Base-by-base conservation (phyloP, 495 filamentous ascomycete genomes). In the Daldinia decipiens region DNA sequence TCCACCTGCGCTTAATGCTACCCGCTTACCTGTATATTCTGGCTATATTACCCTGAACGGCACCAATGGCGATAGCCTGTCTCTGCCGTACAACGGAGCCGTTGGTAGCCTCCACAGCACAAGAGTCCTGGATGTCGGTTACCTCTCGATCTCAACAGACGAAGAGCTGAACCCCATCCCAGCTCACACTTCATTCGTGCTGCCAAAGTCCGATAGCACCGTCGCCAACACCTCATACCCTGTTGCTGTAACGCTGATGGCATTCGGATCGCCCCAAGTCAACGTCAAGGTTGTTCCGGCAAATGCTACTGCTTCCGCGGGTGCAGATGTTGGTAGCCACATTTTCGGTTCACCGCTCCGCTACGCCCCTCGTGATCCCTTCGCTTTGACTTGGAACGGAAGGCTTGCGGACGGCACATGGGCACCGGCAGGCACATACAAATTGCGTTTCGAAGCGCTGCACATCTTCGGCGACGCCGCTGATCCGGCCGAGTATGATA, bases 21-120 rank as follows among this genome's bases (percentile, higher is more conserved):
- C 74, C 32, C 83, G 79, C 12, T 77, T 86, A 24, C 84, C 83
- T 1, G 80, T 87, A 13, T 87, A 86, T 70, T 85, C 83, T 0
- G 85, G 85, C 57, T 85, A 84, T 75, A 79, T 87, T 45, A 73
- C 82, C 43, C 57, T 87, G 62, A 84, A 81, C 67, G 81, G 83
- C 63, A 78, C 82, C 21, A 84, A 85, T 73, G 81, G 82, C 43
- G 78, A 81, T 13, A 75, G 75, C 24, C 75, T 85, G 31, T 82
- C 83, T 9, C 74, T 87, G 4, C 85, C 85, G 1, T 87, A 87
- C 70, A 78, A 84, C 61, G 85, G 85, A 15, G 81, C 83, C 21
- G 78, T 74, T 15, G 85, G 85, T 24, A 83, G 79, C 70, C 62
- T 87, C 60, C 76, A 79, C 51, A 65, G 68, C 24, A 76, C 77